Evolutionary conservation across 371 early-diverging fungal genomes (phyloP).

Genomic region (Ordospora pajunii): DNA sequence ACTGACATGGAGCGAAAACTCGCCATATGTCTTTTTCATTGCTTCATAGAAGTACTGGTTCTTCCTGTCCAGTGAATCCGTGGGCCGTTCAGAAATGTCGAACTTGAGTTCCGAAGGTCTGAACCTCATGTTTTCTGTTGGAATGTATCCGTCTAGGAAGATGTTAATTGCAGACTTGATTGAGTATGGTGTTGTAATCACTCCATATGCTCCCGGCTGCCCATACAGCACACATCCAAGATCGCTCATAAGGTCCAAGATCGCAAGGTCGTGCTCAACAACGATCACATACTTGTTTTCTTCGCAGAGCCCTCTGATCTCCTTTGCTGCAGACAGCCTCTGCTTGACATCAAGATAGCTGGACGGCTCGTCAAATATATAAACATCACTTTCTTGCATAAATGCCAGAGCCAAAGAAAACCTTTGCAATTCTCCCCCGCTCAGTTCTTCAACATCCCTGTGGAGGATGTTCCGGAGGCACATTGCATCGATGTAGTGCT

Average conservation of each 20-base stretch:
- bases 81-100: constrained; percentile 77
- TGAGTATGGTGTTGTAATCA: constrained; percentile 89
- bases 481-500: constrained; percentile 53
- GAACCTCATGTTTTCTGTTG: constrained; percentile 98
- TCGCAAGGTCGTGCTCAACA: constrained; percentile 97
- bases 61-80: constrained; percentile 62
- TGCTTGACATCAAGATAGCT: constrained; percentile 98
- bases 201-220: constrained; percentile 90
- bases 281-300: constrained; percentile 79
- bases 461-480: constrained; percentile 74
- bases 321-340: constrained; percentile 85
- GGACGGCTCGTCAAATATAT: constrained; percentile 99
- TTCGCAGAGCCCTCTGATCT: constrained; percentile 74
- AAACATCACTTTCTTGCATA: constrained; percentile 81
- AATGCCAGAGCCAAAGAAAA: constrained; percentile 83
- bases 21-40: constrained; percentile 61
- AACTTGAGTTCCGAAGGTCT: constrained; percentile 88
- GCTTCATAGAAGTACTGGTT: constrained; percentile 35
- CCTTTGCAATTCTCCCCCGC: constrained; percentile 98
- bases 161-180: constrained; percentile 98
- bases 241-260: constrained; percentile 94
- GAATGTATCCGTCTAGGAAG: constrained; percentile 92
- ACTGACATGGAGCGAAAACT: constrained; percentile 73
- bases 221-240: constrained; percentile 97
- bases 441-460: constrained; percentile 78